phyloP scores from a whole-genome alignment of 2,329 filamentous ascomycete genomes.

The Westerdykella aurantiaca region DNA sequence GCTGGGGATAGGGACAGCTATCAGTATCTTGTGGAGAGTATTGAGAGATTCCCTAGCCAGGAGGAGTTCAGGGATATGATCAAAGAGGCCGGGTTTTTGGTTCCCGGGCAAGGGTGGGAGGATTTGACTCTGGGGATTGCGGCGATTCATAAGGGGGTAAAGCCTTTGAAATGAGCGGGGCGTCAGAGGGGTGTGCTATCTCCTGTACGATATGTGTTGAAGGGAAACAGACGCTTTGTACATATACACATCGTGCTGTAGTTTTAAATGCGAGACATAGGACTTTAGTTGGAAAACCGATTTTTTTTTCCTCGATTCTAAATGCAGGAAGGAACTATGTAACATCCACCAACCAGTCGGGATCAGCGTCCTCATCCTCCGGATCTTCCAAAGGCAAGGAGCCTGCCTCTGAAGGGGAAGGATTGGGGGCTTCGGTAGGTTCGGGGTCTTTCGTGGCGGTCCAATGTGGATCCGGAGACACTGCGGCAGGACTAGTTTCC shows the following conservation, averaged over 20 bases:
- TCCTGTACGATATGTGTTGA: too few species aligned
- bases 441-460: constrained; percentile 4
- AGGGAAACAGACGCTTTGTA: too few species aligned
- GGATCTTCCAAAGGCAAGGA: constrained; percentile 57
- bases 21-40: constrained; percentile 97
- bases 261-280: too few species aligned
- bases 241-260: too few species aligned
- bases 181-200: background rate
- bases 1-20: constrained; percentile 93
- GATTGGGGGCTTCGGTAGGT: constrained; percentile 2
- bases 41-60: constrained; percentile 87
- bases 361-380: constrained; percentile 60
- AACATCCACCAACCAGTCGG: constrained; percentile 51
- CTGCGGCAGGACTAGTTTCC: background rate
- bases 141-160: constrained; percentile 94
- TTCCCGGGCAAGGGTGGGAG: constrained; percentile 70
- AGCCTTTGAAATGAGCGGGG: constrained; percentile 48
- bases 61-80: constrained; percentile 80
- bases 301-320: background rate
- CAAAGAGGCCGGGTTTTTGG: constrained; percentile 72
- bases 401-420: constrained; percentile 37
- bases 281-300: too few species aligned
- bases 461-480: too few species aligned
- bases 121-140: constrained; percentile 89
- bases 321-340: constrained; percentile 12